phyloP scores from a whole-genome alignment of 352 stramenopile species.

The Globisporangium lucens region DNA sequence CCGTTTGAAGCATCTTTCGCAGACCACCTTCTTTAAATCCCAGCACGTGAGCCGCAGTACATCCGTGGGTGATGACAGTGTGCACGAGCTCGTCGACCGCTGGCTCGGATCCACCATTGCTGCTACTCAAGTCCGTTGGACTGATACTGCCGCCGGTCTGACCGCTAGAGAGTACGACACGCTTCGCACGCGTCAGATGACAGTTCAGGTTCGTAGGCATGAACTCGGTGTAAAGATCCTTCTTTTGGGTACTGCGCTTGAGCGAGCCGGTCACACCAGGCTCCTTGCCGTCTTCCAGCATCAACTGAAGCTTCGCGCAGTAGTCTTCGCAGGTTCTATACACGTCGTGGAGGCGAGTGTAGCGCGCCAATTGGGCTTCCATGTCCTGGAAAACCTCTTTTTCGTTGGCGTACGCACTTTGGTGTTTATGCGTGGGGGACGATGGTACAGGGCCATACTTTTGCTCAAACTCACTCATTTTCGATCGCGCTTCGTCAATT shows the following conservation, averaged over 20 bases:
- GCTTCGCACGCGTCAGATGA: slow-evolving; percentile 68
- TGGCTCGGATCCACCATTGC: slow-evolving; percentile 13
- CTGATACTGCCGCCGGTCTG: slow-evolving; percentile 3
- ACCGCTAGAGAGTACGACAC: slow-evolving; percentile 39
- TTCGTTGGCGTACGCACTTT: slow-evolving; percentile 20
- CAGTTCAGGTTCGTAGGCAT: slow-evolving; percentile 87
- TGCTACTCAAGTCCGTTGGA: slow-evolving; percentile 30
- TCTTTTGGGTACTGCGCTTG: slow-evolving; percentile 86
- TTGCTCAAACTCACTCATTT: slow-evolving; percentile 57
- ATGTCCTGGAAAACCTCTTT: slow-evolving; percentile 44
- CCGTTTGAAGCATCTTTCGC: slow-evolving; percentile 48
- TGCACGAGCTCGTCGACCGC: slow-evolving; percentile 58
- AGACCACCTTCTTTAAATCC: slow-evolving; percentile 86
- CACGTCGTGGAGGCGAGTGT: slow-evolving; percentile 50
- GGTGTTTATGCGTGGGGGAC: slow-evolving; percentile 21
- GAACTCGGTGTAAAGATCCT: slow-evolving; percentile 79
- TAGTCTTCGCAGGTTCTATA: slow-evolving; percentile 73
- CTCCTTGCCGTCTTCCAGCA: slow-evolving; percentile 75
- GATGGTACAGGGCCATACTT: slow-evolving; percentile 38
- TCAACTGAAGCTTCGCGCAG: slow-evolving; percentile 58
- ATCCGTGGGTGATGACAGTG: slow-evolving; percentile 76
- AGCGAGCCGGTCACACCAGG: slow-evolving; percentile 79
- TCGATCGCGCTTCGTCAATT: slow-evolving; percentile 50
- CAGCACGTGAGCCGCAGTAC: slow-evolving; percentile 69
- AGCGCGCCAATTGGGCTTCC: slow-evolving; percentile 54